A percentile compares a stretch with the other conserved stretches of the same genome.
phyloP scores from a whole-genome alignment of 345 rosid genomes.

The Chamaenerion angustifolium region DNA sequence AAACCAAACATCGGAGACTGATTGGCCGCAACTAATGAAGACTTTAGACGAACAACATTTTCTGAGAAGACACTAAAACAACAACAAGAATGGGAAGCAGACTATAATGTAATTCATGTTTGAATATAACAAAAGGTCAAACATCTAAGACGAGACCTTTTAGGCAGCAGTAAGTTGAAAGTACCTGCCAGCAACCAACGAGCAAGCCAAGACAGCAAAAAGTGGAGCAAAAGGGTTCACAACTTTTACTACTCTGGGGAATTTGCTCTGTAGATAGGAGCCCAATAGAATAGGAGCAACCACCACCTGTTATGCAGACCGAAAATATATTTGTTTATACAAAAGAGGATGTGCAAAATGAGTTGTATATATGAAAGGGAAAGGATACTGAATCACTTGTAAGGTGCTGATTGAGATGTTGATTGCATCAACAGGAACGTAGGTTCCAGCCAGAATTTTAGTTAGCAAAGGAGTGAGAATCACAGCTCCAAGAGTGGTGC shows the following conservation, averaged over 20 bases:
- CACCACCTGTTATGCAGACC: constrained; percentile 28
- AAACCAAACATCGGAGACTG: constrained; percentile 15
- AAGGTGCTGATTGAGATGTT: constrained; percentile 54
- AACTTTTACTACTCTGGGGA: constrained; percentile 33
- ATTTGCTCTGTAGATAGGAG: constrained; percentile 34
- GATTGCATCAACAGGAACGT: constrained; percentile 50
- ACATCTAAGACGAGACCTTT: no score
- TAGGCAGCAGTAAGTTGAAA: constrained; percentile 1
- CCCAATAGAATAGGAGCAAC: constrained; percentile 52
- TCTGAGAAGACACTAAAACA: constrained; percentile 43
- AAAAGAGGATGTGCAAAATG: no score
- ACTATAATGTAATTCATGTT: no score
- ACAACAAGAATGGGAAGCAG: background rate
- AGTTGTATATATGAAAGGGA: no score
- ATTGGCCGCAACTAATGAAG: constrained; percentile 25
- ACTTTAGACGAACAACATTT: constrained; percentile 37
- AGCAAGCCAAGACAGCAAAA: constrained; percentile 40
- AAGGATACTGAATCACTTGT: constrained; percentile 19
- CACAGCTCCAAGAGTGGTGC: constrained; percentile 51
- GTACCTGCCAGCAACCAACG: constrained; percentile 60
- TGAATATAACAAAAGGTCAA: no score
- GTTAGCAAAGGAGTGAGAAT: constrained; percentile 50
- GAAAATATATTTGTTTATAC: background rate
- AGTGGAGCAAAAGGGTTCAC: constrained; percentile 46
- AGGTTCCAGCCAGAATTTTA: constrained; percentile 43